Evolutionary conservation across 2,329 filamentous ascomycete genomes (phyloP).

Genomic region (Dactylellina haptotyla): DNA sequence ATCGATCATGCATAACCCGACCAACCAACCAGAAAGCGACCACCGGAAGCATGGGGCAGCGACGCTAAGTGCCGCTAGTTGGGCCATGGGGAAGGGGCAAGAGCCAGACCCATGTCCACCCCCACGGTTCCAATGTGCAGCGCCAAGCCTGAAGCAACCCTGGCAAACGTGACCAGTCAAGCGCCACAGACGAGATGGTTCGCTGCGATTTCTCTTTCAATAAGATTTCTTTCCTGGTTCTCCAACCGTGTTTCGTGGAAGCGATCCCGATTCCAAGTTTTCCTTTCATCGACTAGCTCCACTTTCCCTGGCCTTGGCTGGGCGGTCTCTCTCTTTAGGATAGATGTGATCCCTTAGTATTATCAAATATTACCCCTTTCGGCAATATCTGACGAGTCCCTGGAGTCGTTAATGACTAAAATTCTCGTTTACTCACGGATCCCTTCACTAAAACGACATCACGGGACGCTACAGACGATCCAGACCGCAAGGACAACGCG

Average conservation of each 20-base stretch:
- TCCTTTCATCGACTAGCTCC: constrained; percentile 21
- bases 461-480: constrained; percentile 40
- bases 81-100: constrained; percentile 11
- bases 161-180: constrained; percentile 47
- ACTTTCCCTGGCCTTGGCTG: constrained; percentile 27
- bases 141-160: constrained; percentile 38
- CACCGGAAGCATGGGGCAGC: constrained; percentile 39
- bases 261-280: constrained; percentile 52
- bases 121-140: constrained; percentile 51
- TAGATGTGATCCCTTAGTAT: constrained; percentile 19
- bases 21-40: constrained; percentile 46
- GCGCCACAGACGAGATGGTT: constrained; percentile 47
- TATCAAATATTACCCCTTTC: constrained; percentile 33
- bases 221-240: neutral
- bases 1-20: constrained; percentile 29
- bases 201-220: neutral
- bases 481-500: constrained; percentile 24
- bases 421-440: constrained; percentile 3
- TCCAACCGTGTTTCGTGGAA: constrained; percentile 48
- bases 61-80: constrained; percentile 26
- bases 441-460: constrained; percentile 13
- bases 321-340: neutral
- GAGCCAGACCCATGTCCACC: constrained; percentile 27
- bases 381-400: constrained; percentile 36
- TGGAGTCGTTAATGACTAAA: constrained; percentile 5